phyloP scores from a whole-genome alignment of 441 rosid species.

The Eutrema salsugineum region DNA sequence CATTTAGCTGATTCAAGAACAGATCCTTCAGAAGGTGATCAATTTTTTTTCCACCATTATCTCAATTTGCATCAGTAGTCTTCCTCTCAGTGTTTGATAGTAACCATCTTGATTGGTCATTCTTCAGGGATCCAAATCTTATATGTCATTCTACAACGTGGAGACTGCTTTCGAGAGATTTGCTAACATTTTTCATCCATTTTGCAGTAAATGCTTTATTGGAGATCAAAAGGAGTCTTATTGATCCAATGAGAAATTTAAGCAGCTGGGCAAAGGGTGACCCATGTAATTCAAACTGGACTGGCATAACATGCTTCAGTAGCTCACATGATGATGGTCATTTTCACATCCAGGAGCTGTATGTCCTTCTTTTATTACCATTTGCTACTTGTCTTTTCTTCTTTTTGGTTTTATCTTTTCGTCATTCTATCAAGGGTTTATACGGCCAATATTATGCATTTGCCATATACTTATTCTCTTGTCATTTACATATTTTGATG shows the following conservation, averaged over 20 bases:
- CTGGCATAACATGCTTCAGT: conserved; percentile 52
- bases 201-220: conserved; percentile 56
- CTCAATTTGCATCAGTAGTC: neutral
- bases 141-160: neutral
- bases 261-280: conserved; percentile 70
- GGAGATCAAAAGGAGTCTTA: conserved; percentile 43
- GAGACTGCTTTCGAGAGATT: conserved; percentile 2
- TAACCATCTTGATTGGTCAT: neutral
- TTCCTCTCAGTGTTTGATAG: conserved; percentile 4
- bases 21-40: conserved; percentile 64
- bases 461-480: neutral
- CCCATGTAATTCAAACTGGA: conserved; percentile 79
- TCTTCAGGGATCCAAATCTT: neutral
- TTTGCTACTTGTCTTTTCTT: neutral
- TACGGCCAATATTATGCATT: neutral
- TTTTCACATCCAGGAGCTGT: conserved; percentile 68
- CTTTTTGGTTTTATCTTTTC: neutral
- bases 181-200: neutral
- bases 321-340: conserved; percentile 38
- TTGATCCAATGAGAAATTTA: conserved; percentile 58
- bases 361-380: conserved; percentile 25
- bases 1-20: conserved; percentile 40
- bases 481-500: conserved; percentile 21
- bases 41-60: neutral
- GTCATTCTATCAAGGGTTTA: neutral